These are phyloP conservation scores for Comarum palustre DNA, from an alignment of 306 rosid genomes.

Conservation along the genomic window DNA sequence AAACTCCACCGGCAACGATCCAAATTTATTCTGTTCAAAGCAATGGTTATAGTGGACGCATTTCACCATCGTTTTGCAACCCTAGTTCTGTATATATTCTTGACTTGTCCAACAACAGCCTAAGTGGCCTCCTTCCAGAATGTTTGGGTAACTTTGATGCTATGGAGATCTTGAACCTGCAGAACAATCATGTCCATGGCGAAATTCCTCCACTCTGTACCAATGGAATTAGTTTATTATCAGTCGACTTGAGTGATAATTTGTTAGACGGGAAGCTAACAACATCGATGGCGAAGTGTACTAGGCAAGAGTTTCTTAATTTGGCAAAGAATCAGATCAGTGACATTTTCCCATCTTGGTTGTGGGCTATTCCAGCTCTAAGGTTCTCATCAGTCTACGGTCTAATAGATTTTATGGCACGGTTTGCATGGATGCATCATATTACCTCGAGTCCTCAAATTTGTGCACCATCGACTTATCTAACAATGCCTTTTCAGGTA, in stretches of 20 bases:
- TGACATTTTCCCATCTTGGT: constrained; percentile 36
- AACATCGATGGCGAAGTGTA: constrained; percentile 17
- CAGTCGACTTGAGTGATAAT: constrained; percentile 9
- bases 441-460: not conserved
- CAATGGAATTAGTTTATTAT: too few species aligned
- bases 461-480: constrained; percentile 20
- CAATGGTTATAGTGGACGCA: not conserved
- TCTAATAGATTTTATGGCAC: constrained; percentile 21
- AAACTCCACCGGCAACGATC: constrained; percentile 14
- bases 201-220: not conserved
- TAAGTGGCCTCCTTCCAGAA: not conserved
- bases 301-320: not conserved
- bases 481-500: not conserved
- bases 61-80: too few species aligned
- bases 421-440: not conserved
- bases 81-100: not conserved
- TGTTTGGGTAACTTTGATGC: not conserved
- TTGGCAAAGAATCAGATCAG: not conserved
- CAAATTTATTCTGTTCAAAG: too few species aligned
- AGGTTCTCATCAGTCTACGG: not conserved
- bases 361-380: constrained; percentile 14
- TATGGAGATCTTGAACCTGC: not conserved
- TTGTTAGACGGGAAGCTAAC: constrained; percentile 5
- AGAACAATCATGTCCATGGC: not conserved
- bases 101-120: not conserved